A percentile compares a stretch with the other conserved stretches of the same genome.
These are phyloP conservation scores for Lagenidium giganteum DNA, from an alignment of 352 stramenopile genomes.

Conservation along the genomic window DNA sequence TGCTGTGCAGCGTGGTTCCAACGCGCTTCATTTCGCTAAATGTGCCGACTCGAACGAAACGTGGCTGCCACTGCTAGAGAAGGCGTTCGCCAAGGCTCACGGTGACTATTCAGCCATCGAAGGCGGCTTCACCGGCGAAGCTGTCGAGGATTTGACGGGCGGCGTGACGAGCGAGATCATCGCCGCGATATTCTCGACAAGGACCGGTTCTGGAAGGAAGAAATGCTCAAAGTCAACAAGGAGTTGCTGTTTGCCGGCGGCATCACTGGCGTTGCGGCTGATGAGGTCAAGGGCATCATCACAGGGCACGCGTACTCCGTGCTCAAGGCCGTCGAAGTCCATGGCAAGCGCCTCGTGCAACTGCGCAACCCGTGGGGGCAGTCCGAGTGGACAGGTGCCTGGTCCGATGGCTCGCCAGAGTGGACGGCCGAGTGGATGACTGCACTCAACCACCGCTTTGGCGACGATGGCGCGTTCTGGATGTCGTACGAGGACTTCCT, in stretches of 20 bases:
- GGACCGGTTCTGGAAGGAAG: constrained; percentile 22
- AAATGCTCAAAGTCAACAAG: constrained; percentile 22
- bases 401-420: constrained; percentile 16
- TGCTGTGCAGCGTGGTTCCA: constrained; percentile 16
- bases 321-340: constrained; percentile 17
- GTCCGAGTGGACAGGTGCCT: constrained; percentile 27
- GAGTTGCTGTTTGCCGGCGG: constrained; percentile 23
- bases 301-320: constrained; percentile 33
- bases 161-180: constrained; percentile 24
- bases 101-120: constrained; percentile 58
- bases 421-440: constrained; percentile 25
- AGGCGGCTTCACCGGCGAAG: constrained; percentile 36
- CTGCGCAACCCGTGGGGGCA: constrained; percentile 29
- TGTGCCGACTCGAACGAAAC: constrained; percentile 45
- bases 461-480: constrained; percentile 40
- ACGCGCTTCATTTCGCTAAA: constrained; percentile 26
- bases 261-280: constrained; percentile 29
- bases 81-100: constrained; percentile 73
- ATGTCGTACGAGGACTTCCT: constrained; percentile 25
- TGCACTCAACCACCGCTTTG: constrained; percentile 17
- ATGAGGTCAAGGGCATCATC: constrained; percentile 27
- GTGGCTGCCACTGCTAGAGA: constrained; percentile 78
- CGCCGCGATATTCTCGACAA: constrained; percentile 24
- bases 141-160: constrained; percentile 25
- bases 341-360: constrained; percentile 10